These are phyloP conservation scores for Leishmania turanica DNA, from an alignment of 208 protist genomes.

Conservation along the genomic window DNA sequence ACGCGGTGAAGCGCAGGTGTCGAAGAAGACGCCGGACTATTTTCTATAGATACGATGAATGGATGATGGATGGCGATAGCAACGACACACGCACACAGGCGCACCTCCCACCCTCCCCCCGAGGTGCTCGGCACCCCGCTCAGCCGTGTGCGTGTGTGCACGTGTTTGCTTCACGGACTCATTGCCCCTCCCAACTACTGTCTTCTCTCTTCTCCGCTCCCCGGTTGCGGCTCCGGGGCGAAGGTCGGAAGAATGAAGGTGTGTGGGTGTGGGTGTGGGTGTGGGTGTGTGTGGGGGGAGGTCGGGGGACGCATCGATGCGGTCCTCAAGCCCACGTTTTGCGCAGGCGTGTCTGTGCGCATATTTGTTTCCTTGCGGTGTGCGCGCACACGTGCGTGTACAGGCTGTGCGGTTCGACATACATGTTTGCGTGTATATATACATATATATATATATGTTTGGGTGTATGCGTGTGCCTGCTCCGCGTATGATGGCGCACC, in stretches of 20 bases:
- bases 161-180: background rate
- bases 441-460: slow-evolving; percentile 13
- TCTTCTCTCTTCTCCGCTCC: background rate
- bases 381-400: background rate
- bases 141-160: background rate
- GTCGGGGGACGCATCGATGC: background rate
- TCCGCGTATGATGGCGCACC: background rate
- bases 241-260: background rate
- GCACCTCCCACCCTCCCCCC: background rate
- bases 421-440: slow-evolving; percentile 2
- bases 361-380: background rate
- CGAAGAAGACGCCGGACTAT: slow-evolving; percentile 98
- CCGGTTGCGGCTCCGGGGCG: background rate
- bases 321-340: background rate
- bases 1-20: slow-evolving; percentile 97
- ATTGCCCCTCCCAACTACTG: background rate
- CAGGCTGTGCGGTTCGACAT: background rate
- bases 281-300: too few relatives aligned
- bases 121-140: background rate
- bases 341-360: background rate
- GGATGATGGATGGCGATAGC: background rate
- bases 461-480: slow-evolving; percentile 12
- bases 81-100: background rate
- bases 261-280: background rate
- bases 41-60: slow-evolving; percentile 59